Conservation (phyloP, 2,329 filamentous ascomycete genomes). For the Pyrenochaeta sp. region DNA sequence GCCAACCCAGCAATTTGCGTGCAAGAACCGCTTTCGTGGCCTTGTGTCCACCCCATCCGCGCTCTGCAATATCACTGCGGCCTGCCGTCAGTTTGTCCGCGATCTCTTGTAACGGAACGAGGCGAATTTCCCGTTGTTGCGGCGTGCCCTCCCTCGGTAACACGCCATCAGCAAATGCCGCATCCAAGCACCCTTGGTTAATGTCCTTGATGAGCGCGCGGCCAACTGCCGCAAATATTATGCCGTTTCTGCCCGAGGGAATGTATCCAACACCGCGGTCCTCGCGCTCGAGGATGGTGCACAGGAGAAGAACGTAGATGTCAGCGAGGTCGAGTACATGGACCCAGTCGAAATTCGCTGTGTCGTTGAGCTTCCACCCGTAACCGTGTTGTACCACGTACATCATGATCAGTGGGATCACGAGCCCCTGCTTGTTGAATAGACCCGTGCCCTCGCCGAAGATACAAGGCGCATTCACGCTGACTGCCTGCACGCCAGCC, state of each 20-base stretch:
- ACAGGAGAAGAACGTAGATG: conserved; percentile 20
- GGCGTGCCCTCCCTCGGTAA: conserved; percentile 23
- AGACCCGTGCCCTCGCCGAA: conserved; percentile 26
- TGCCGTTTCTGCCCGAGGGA: conserved; percentile 18
- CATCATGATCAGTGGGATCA: conserved; percentile 20
- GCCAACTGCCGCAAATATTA: conserved; percentile 22
- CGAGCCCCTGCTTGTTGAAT: conserved; percentile 22
- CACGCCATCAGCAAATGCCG: conserved; percentile 21
- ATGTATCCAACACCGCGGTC: conserved; percentile 24
- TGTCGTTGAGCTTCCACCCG: conserved; percentile 27
- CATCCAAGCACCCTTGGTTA: conserved; percentile 18
- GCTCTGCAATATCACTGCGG: conserved; percentile 17
- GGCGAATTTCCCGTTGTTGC: conserved; percentile 19
- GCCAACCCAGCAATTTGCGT: conserved; percentile 19
- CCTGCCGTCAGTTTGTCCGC: conserved; percentile 22
- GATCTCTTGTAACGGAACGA: conserved; percentile 18
- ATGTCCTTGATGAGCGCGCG: conserved; percentile 22
- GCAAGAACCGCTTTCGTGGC: conserved; percentile 21
- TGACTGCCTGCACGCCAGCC: conserved; percentile 21
- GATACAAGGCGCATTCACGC: conserved; percentile 23
- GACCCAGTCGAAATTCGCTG: conserved; percentile 29
- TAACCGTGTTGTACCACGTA: conserved; percentile 27
- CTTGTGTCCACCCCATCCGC: conserved; percentile 23
- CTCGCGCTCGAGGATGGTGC: conserved; percentile 22
- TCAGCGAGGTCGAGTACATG: conserved; percentile 26